Conservation (phyloP, 2,329 filamentous ascomycete genomes). For the Monilinia polystroma region DNA sequence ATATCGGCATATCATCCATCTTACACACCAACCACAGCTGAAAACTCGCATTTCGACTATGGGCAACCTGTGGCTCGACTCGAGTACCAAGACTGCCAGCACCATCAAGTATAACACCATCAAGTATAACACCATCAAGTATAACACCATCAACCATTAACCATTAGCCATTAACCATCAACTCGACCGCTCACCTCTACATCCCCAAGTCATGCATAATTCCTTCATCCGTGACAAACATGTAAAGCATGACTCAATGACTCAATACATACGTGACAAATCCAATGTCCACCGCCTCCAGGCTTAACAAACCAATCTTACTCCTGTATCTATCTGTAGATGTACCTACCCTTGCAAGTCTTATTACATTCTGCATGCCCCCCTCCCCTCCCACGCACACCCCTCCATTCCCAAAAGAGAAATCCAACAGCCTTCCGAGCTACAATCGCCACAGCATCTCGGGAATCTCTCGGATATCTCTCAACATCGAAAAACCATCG, state of each 20-base stretch:
- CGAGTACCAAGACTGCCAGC: slow-evolving; percentile 11
- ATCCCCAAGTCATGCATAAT: not conserved
- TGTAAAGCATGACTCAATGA: not conserved
- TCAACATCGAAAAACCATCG: not conserved
- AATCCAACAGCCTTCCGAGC: not conserved
- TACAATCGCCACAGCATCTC: not conserved
- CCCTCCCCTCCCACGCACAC: not conserved
- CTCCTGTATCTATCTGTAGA: not conserved
- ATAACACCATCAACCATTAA: too few relatives aligned
- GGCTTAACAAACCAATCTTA: not conserved
- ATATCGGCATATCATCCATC: not conserved
- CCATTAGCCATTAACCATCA: too few relatives aligned
- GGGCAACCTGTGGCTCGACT: not conserved
- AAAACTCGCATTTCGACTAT: not conserved
- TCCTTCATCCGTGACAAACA: not conserved
- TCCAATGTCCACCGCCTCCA: not conserved
- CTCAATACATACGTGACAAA: not conserved
- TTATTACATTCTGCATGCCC: not conserved
- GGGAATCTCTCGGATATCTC: slow-evolving; percentile 10
- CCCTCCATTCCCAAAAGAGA: not conserved
- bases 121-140: too few relatives aligned
- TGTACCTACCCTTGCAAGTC: not conserved
- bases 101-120: not conserved
- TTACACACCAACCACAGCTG: not conserved
- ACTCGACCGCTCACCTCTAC: not conserved